Conservation (phyloP, 306 rosid species). For the Geum urbanum region DNA sequence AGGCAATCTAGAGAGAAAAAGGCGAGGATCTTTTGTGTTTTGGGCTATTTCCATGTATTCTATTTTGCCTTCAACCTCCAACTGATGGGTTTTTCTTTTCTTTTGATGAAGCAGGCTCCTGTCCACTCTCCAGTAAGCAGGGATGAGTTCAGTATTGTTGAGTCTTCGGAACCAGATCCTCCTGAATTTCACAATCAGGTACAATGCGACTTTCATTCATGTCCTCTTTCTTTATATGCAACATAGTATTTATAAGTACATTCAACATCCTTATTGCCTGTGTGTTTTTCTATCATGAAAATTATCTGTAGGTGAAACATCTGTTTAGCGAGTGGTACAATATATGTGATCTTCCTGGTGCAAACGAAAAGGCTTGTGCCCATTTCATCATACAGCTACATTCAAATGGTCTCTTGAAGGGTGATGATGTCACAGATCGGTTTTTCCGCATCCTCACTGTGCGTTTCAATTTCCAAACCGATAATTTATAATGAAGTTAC, state of each 20-base stretch:
- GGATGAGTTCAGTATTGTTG: conserved; percentile 59
- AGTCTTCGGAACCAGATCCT: conserved; percentile 74
- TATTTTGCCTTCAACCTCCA: background rate
- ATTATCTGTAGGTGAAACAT: conserved; percentile 54
- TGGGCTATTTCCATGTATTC: background rate
- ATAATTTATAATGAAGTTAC: background rate
- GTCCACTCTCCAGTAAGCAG: conserved; percentile 41
- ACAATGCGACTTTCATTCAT: conserved; percentile 7
- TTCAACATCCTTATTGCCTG: background rate
- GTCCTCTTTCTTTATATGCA: background rate
- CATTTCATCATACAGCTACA: conserved; percentile 70
- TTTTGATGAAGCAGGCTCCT: conserved; percentile 45
- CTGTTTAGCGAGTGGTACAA: conserved; percentile 83
- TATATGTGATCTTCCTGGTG: conserved; percentile 81
- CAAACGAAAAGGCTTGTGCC: conserved; percentile 56
- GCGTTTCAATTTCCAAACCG: conserved; percentile 21
- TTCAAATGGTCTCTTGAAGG: conserved; percentile 79
- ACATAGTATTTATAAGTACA: background rate
- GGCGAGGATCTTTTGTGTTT: conserved; percentile 39
- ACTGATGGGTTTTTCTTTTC: background rate
- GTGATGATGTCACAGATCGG: conserved; percentile 84
- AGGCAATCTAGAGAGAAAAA: conserved; percentile 72
- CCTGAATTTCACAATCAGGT: conserved; percentile 94
- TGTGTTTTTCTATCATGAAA: conserved; percentile 18
- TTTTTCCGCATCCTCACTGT: conserved; percentile 77